phyloP scores from a whole-genome alignment of 768 basidiomycete species.

The Suillus fuscotomentosus region DNA sequence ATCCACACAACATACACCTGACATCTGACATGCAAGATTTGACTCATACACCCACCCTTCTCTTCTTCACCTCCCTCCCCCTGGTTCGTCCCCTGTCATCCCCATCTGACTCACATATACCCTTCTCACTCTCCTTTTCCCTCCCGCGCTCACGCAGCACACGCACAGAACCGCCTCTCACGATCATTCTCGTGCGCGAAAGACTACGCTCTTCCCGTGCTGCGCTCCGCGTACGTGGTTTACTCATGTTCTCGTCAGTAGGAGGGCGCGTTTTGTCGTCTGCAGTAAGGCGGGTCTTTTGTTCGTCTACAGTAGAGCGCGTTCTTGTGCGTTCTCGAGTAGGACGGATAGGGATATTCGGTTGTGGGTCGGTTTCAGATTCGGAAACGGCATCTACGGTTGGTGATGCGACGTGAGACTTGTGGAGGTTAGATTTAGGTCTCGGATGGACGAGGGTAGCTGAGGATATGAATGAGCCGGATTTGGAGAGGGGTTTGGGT shows the following conservation, averaged over 20 bases:
- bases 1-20: background rate
- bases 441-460: background rate
- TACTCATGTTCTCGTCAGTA: slow-evolving; percentile 22
- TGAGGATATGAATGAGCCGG: slow-evolving; percentile 2
- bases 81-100: slow-evolving; percentile 11
- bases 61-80: slow-evolving; percentile 29
- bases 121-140: slow-evolving; percentile 14
- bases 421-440: background rate
- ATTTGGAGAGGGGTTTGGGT: slow-evolving; percentile 12
- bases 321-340: slow-evolving; percentile 22
- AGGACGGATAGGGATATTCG: slow-evolving; percentile 9
- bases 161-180: slow-evolving; percentile 2
- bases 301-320: slow-evolving; percentile 21
- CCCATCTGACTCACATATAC: slow-evolving; percentile 6
- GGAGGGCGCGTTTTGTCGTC: slow-evolving; percentile 18
- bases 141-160: background rate
- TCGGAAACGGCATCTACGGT: slow-evolving; percentile 16
- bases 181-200: background rate
- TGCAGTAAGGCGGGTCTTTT: slow-evolving; percentile 14
- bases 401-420: slow-evolving; percentile 9
- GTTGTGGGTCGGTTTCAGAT: slow-evolving; percentile 22
- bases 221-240: slow-evolving; percentile 9
- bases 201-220: slow-evolving; percentile 7
- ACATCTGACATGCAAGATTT: background rate
- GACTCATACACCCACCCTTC: slow-evolving; percentile 20